Base-by-base conservation (phyloP, 805 yeast genomes). In the Monosporozyma aquatica region DNA sequence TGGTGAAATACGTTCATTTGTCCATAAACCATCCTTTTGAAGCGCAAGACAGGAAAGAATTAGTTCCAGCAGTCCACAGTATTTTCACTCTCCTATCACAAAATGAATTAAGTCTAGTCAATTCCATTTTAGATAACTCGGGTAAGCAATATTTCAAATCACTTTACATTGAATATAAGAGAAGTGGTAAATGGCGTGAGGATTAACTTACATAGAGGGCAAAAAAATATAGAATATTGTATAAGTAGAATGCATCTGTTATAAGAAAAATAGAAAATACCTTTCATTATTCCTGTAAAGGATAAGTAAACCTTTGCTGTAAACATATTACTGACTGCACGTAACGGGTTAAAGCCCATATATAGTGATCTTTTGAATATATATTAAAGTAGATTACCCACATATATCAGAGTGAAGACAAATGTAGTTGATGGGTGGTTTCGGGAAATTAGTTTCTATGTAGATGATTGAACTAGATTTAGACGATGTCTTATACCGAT, bases 181-280 rank as follows among this genome's bases (percentile, higher is more conserved):
- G 72, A 55, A 71, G 70, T 46, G 96, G 95, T 38, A 84, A 82
- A 60, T 89, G 96, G 96, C 75, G 66, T 44, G 86, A 77, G 47
- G 72, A 70, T 38, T 75, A 58, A 35, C 26, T 14, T 30, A 30
- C 13, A 18, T n/a, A n/a, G n/a, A n/a, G n/a, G n/a, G n/a, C n/a
- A n/a, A n/a, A n/a, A n/a, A 32, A 9, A 11, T 32, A 32, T 32
- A 32, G 35, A 32, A 8, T 20, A 18, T 9, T 32, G 35, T 32
- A 32, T 18, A 32, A 37, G 24, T 25, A 24, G 26, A 23, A 17
- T 21, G 28, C 29, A 37, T 37, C 23, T n/a, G n/a, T n/a, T n/a
- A n/a, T n/a, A n/a, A n/a, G n/a, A n/a, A n/a, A n/a, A n/a, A n/a
- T n/a, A n/a, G n/a, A n/a, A n/a, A n/a, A n/a, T n/a, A n/a, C n/a